Evolutionary conservation across 2,329 filamentous ascomycete genomes (phyloP).

Genomic region (Arthroderma uncinatum): DNA sequence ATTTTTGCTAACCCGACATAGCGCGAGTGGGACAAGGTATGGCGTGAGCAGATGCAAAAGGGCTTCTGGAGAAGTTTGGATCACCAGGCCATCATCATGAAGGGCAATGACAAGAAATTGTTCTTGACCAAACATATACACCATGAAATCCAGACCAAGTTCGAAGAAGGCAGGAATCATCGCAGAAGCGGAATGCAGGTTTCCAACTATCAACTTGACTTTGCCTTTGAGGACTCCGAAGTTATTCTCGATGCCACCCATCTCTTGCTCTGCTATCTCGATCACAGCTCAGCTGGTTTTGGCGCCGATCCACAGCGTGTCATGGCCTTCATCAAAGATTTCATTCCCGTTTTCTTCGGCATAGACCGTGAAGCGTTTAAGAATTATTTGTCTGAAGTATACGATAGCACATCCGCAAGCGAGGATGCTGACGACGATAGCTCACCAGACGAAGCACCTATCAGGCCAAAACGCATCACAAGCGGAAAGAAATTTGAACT

Average conservation of each 20-base stretch:
- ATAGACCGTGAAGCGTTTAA: slow-evolving; percentile 59
- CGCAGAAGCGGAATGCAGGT: slow-evolving; percentile 51
- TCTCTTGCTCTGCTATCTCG: slow-evolving; percentile 38
- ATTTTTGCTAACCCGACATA: slow-evolving; percentile 24
- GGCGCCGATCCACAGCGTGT: slow-evolving; percentile 59
- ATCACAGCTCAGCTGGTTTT: slow-evolving; percentile 41
- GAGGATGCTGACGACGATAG: slow-evolving; percentile 70
- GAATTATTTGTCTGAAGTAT: slow-evolving; percentile 56
- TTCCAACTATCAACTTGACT: slow-evolving; percentile 62
- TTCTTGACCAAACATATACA: slow-evolving; percentile 84
- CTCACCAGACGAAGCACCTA: slow-evolving; percentile 57
- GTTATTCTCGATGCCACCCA: slow-evolving; percentile 47
- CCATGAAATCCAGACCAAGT: slow-evolving; percentile 80
- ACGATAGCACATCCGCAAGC: slow-evolving; percentile 60
- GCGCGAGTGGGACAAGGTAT: slow-evolving; percentile 98
- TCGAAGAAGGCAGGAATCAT: slow-evolving; percentile 75
- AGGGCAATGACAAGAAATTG: slow-evolving; percentile 79
- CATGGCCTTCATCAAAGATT: slow-evolving; percentile 63
- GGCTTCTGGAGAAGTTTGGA: slow-evolving; percentile 95
- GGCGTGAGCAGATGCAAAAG: slow-evolving; percentile 87
- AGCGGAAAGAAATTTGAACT: slow-evolving; percentile 65
- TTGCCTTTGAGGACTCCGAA: slow-evolving; percentile 60
- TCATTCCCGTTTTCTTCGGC: slow-evolving; percentile 66
- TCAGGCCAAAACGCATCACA: slow-evolving; percentile 50
- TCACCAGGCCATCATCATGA: slow-evolving; percentile 86